Percentiles rank a stretch among this genome's conserved stretches.
phyloP scores from a whole-genome alignment of 106 monocot species.

The Dendrobium huoshanense region DNA sequence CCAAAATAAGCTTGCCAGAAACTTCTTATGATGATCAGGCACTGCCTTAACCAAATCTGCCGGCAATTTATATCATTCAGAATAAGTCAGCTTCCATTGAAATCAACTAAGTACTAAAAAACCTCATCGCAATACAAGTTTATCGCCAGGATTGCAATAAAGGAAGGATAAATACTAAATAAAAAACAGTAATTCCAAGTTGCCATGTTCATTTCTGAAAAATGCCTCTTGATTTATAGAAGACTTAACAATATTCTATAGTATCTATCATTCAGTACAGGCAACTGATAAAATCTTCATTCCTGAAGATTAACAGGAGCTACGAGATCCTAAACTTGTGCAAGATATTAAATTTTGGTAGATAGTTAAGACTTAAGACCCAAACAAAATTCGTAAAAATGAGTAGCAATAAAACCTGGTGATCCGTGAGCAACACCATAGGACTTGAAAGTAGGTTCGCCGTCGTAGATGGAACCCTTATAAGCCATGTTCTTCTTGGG shows the following conservation, averaged over 20 bases:
- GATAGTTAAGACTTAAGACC: background rate
- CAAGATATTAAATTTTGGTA: background rate
- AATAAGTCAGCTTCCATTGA: conserved; percentile 5
- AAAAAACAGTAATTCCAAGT: background rate
- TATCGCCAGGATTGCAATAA: background rate
- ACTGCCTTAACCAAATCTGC: conserved; percentile 70
- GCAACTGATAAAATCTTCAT: background rate
- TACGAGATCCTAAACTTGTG: background rate
- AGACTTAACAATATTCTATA: background rate
- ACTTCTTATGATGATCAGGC: conserved; percentile 75
- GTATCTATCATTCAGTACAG: no score
- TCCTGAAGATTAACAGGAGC: background rate
- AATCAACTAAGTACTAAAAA: background rate
- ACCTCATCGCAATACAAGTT: background rate
- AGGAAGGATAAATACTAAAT: background rate
- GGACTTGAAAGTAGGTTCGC: conserved; percentile 72
- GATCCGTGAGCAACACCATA: conserved; percentile 91
- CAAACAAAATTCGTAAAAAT: background rate
- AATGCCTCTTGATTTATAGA: background rate
- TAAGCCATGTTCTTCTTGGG: conserved; percentile 51
- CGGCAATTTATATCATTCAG: background rate
- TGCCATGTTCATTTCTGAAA: background rate
- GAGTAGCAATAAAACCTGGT: conserved; percentile 29
- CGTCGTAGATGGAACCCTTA: conserved; percentile 89
- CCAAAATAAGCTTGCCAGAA: conserved; percentile 74